A percentile compares a stretch with the other conserved stretches of the same genome.
phyloP scores from a whole-genome alignment of 495 filamentous ascomycete species.

The Aspergillus asperescens region DNA sequence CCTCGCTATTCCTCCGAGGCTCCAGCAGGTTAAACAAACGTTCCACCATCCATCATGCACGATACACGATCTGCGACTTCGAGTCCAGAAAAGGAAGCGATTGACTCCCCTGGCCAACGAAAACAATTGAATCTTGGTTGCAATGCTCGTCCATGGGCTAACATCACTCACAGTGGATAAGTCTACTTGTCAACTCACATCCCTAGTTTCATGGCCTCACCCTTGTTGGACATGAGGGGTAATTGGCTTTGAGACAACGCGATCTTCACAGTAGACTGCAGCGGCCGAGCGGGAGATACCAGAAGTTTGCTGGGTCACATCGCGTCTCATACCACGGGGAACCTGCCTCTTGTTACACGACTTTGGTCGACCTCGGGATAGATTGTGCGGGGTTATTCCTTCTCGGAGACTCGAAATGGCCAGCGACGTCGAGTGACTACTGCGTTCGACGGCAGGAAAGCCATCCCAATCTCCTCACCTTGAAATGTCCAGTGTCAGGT shows the following conservation, averaged over 20 bases:
- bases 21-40: neutral
- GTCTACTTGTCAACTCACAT: neutral
- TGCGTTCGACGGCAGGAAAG: neutral
- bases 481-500: neutral
- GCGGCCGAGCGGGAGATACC: neutral
- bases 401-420: neutral
- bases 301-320: neutral
- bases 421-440: neutral
- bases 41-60: neutral
- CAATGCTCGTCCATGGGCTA: constrained; percentile 2
- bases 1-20: neutral
- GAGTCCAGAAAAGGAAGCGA: neutral
- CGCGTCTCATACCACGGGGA: neutral
- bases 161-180: neutral
- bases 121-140: neutral
- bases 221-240: neutral
- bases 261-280: neutral
- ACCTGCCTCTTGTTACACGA: neutral
- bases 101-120: neutral
- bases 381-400: neutral
- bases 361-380: neutral
- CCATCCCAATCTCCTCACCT: constrained; percentile 7
- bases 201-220: neutral
- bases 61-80: neutral
- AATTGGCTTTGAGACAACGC: neutral